These are phyloP conservation scores for Fagus sylvatica DNA, from an alignment of 306 rosid genomes.

Conservation along the genomic window DNA sequence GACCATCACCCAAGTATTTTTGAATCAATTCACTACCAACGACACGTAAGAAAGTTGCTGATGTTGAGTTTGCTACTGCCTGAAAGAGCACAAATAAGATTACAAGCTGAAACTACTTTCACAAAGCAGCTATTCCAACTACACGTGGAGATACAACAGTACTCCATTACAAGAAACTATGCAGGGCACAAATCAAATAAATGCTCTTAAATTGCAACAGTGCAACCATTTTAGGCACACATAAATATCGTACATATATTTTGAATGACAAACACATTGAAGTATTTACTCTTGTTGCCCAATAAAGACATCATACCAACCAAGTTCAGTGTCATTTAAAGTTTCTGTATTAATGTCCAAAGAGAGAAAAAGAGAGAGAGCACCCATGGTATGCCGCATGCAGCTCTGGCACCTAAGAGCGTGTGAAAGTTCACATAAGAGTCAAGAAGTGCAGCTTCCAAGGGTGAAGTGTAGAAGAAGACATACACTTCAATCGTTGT, in stretches of 20 bases:
- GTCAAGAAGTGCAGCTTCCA: background rate
- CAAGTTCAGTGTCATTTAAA: background rate
- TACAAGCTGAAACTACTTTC: background rate
- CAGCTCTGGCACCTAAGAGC: background rate
- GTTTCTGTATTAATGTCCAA: background rate
- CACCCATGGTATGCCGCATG: background rate
- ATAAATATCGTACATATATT: background rate
- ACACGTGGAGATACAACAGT: background rate
- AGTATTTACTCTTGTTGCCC: background rate
- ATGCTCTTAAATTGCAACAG: background rate
- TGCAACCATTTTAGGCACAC: background rate
- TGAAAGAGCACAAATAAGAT: conserved; percentile 30
- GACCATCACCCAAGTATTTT: conserved; percentile 97
- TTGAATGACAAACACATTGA: background rate
- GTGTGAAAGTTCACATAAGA: background rate
- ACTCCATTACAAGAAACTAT: background rate
- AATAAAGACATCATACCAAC: background rate
- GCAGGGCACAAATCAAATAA: background rate
- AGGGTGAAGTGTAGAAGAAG: background rate
- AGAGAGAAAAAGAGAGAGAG: too few relatives aligned
- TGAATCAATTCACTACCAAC: conserved; percentile 99
- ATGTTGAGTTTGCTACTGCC: conserved; percentile 99
- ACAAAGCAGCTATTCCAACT: background rate
- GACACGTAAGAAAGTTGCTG: conserved; percentile 96
- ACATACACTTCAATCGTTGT: background rate